Conservation (phyloP, 768 basidiomycete species). For the Leucocoprinus sp. region DNA sequence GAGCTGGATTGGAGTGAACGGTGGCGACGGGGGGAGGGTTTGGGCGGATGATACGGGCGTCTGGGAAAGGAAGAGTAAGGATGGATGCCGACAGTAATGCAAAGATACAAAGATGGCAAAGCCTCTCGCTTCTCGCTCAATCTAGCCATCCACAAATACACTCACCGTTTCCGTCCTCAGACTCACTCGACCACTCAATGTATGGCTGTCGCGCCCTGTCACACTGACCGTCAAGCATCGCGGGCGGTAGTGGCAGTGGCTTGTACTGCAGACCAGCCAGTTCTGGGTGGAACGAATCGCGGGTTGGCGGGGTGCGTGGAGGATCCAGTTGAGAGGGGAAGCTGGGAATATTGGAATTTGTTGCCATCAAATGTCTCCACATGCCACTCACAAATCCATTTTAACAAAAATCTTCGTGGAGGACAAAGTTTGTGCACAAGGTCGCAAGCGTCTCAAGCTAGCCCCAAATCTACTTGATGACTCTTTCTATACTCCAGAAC, state of each 20-base stretch:
- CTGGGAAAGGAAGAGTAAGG: constrained; percentile 29
- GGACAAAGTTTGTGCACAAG: neutral
- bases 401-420: no score
- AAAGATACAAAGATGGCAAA: neutral
- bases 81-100: neutral
- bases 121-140: neutral
- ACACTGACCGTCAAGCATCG: neutral
- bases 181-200: constrained; percentile 8
- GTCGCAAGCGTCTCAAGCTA: no score
- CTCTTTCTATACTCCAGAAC: no score
- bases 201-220: neutral
- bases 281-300: neutral
- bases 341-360: constrained; percentile 5
- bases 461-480: no score
- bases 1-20: no score
- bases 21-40: constrained; percentile 63
- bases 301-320: constrained; percentile 1
- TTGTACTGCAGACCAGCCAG: constrained; percentile 1
- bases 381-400: constrained; percentile 6
- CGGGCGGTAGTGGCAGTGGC: neutral
- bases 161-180: constrained; percentile 4
- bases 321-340: constrained; percentile 1
- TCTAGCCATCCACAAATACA: constrained; percentile 1
- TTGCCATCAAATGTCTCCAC: constrained; percentile 7
- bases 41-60: constrained; percentile 64